Evolutionary conservation across 495 filamentous ascomycete species (phyloP), one percentile per base, ranked within the genome.

Genomic region (Hypoxylon fragiforme): DNA sequence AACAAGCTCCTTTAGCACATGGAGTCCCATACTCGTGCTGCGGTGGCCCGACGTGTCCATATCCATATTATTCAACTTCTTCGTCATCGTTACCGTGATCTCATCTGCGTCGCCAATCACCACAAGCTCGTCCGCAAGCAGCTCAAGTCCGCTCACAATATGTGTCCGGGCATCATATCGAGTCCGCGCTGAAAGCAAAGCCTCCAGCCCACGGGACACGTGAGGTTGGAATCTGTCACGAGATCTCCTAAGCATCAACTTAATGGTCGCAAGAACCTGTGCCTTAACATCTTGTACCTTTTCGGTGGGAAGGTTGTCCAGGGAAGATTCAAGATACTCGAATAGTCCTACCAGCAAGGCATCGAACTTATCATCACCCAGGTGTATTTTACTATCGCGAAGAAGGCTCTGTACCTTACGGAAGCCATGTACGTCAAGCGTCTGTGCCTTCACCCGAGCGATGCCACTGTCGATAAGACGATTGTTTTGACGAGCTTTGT

Each of bases 381-480:
- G 75, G 6, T 69, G 64, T 9, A 77, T 60, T 51, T 82, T 82
- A 52, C 85, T 85, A 54, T 85, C 84, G 44, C 87, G 83, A 57
- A 92, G 85, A 50, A 96, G 79, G 19, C 83, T 80, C 67, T 95
- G 92, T 7, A 97, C 70, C 53, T 94, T 91, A 41, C 92, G 85
- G 72, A 96, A 95, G 44, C 88, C 90, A 57, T 91, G 88, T 3
- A 90, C 88, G 62, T 96, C 91, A 28, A 96, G 80, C 5, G 81
- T 82, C 54, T 81, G 78, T 7, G 81, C 79, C 26, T 80, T 82
- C 44, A 96, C 83, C 22, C 87, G 85, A 15, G 79, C 74, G 55
- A 95, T 89, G 40, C 87, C 90, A 57, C 88, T 94, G 30, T 82
- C 79, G 2, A 97, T 80, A 22, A 95, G 67, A 24, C 78, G 74